phyloP scores from a whole-genome alignment of 768 basidiomycete species.

The Russula sp. region DNA sequence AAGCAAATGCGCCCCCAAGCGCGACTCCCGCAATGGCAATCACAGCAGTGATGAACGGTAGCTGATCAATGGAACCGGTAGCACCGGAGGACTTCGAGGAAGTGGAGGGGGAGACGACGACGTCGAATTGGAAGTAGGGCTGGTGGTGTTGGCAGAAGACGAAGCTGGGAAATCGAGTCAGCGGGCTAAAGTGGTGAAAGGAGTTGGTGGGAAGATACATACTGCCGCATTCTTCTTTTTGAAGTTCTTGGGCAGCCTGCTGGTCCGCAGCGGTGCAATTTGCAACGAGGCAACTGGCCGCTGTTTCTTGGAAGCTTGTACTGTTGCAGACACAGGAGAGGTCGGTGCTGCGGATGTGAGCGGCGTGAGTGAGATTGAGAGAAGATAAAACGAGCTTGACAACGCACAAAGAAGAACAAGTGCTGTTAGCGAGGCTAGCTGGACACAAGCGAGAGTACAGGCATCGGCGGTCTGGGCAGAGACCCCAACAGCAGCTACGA shows the following conservation, averaged over 20 bases:
- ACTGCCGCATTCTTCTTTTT: slow-evolving; percentile 39
- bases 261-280: slow-evolving; percentile 39
- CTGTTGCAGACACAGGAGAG: slow-evolving; percentile 43
- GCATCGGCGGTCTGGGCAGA: slow-evolving; percentile 8
- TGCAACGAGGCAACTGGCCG: slow-evolving; percentile 36
- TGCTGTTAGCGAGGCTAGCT: not conserved
- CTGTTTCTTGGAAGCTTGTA: slow-evolving; percentile 39
- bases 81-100: not conserved
- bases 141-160: not conserved
- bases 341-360: slow-evolving; percentile 37
- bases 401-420: slow-evolving; percentile 9
- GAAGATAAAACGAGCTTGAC: not conserved
- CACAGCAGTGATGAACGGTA: slow-evolving; percentile 7
- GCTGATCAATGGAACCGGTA: not conserved
- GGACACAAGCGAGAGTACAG: slow-evolving; percentile 7
- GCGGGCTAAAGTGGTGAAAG: not conserved
- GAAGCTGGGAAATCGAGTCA: not conserved
- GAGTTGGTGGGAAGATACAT: not conserved
- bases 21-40: slow-evolving; percentile 10
- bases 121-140: not conserved
- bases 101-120: not conserved
- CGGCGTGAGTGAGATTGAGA: not conserved
- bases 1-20: slow-evolving; percentile 10
- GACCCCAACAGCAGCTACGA: not conserved
- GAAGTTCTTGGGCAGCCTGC: slow-evolving; percentile 36